Conservation (phyloP, 768 basidiomycete genomes). For the Leccinum truebloodii region DNA sequence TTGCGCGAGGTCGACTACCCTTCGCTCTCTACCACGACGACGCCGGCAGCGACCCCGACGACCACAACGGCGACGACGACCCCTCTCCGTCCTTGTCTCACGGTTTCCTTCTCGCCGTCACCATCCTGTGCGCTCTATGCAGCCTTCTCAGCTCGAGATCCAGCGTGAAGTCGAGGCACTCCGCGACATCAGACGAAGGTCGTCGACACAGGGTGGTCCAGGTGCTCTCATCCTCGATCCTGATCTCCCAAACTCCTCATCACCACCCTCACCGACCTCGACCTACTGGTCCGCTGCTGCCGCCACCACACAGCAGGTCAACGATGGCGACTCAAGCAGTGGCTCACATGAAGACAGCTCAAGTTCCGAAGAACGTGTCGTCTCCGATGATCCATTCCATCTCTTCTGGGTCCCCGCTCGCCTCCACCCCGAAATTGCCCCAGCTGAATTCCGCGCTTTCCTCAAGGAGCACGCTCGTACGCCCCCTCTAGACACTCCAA, state of each 20-base stretch:
- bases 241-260: slow-evolving; percentile 79
- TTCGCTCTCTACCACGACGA: slow-evolving; percentile 6
- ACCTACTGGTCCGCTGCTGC: slow-evolving; percentile 48
- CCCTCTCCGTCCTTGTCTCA: slow-evolving; percentile 13
- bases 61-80: slow-evolving; percentile 10
- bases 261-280: slow-evolving; percentile 57
- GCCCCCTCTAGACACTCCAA: slow-evolving; percentile 51
- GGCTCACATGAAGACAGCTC: slow-evolving; percentile 42
- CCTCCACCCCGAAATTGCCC: slow-evolving; percentile 96
- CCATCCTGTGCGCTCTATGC: slow-evolving; percentile 39
- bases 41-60: slow-evolving; percentile 11
- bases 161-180: slow-evolving; percentile 85
- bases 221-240: slow-evolving; percentile 87
- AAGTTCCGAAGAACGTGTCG: slow-evolving; percentile 36
- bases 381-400: slow-evolving; percentile 77
- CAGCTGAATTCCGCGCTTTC: slow-evolving; percentile 92
- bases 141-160: slow-evolving; percentile 83
- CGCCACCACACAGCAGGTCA: slow-evolving; percentile 34
- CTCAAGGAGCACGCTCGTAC: slow-evolving; percentile 87
- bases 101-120: slow-evolving; percentile 10
- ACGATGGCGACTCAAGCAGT: slow-evolving; percentile 46
- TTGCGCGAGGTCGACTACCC: not conserved
- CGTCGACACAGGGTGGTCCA: slow-evolving; percentile 69
- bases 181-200: slow-evolving; percentile 81
- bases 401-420: slow-evolving; percentile 99